These are phyloP conservation scores for Candida golubevii DNA, from an alignment of 805 yeast species.

Conservation along the genomic window DNA sequence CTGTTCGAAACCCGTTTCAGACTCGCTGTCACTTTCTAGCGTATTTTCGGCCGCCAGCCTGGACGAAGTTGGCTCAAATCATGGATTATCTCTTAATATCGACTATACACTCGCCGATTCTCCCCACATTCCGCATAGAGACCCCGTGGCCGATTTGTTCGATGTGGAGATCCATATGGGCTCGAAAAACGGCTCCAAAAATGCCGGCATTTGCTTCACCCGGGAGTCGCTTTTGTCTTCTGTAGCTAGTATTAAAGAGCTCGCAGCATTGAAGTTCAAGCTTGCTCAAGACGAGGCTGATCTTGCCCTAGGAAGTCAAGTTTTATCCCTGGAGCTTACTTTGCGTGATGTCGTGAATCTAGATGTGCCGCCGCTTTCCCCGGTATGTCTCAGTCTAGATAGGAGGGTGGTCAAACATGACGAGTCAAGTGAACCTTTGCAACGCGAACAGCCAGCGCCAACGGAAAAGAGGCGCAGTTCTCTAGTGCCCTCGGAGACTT, in stretches of 20 bases:
- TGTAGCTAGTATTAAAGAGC: constrained; percentile 17
- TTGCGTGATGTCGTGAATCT: constrained; percentile 17
- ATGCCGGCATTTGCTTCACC: constrained; percentile 5
- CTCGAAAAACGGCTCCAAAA: constrained; percentile 2
- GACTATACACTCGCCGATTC: constrained; percentile 23
- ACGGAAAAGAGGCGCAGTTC: background rate
- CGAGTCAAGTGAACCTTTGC: background rate
- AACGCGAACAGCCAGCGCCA: background rate
- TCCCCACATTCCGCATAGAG: constrained; percentile 20
- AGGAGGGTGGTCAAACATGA: background rate
- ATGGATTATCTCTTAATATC: constrained; percentile 15
- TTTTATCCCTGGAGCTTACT: constrained; percentile 4
- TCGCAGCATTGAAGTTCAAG: constrained; percentile 13
- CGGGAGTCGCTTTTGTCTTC: constrained; percentile 22
- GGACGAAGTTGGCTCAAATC: background rate
- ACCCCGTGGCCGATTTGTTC: constrained; percentile 24
- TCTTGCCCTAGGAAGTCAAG: background rate
- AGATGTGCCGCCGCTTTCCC: constrained; percentile 26
- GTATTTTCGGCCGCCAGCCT: constrained; percentile 9
- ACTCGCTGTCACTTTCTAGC: constrained; percentile 13
- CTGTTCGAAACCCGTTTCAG: constrained; percentile 11
- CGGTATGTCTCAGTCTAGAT: constrained; percentile 12
- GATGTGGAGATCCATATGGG: constrained; percentile 14
- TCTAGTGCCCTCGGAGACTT: constrained; percentile 1
- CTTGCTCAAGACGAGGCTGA: background rate